Conservation (phyloP, 2,329 filamentous ascomycete species). For the Aspergillus sp. region DNA sequence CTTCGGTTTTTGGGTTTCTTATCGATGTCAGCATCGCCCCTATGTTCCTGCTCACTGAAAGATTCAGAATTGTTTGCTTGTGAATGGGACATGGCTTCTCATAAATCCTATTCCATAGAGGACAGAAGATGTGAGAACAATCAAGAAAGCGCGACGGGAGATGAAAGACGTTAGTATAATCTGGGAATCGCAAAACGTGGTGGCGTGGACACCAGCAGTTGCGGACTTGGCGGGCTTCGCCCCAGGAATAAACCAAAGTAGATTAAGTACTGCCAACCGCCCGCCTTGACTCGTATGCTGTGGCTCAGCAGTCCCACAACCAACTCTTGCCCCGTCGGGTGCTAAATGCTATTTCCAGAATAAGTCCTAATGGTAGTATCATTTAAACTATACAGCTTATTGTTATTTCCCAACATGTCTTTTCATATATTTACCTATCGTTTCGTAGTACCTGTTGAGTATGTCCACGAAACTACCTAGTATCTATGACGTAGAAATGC, state of each 20-base stretch:
- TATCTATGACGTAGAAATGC: too few species aligned
- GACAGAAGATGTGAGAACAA: neutral
- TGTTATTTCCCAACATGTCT: neutral
- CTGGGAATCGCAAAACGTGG: neutral
- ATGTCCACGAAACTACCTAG: neutral
- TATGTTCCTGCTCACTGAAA: constrained; percentile 45
- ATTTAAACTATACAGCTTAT: too few species aligned
- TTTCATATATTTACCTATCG: neutral
- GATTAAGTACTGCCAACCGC: neutral
- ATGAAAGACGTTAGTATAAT: neutral
- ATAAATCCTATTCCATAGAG: neutral
- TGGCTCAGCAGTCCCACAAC: neutral
- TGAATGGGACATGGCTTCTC: constrained; percentile 45
- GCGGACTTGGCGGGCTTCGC: constrained; percentile 16
- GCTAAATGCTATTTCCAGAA: too few species aligned
- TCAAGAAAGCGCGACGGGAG: neutral
- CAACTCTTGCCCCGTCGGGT: too few species aligned
- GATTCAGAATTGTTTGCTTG: constrained; percentile 43
- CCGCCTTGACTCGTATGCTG: neutral
- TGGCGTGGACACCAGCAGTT: constrained; percentile 12
- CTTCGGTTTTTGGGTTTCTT: constrained; percentile 89
- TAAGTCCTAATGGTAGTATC: too few species aligned
- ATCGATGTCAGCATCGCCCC: constrained; percentile 44
- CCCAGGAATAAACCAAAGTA: neutral
- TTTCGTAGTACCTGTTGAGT: neutral